These are phyloP conservation scores for Lenwebbia sp. DNA, from an alignment of 345 rosid species.

Conservation along the genomic window DNA sequence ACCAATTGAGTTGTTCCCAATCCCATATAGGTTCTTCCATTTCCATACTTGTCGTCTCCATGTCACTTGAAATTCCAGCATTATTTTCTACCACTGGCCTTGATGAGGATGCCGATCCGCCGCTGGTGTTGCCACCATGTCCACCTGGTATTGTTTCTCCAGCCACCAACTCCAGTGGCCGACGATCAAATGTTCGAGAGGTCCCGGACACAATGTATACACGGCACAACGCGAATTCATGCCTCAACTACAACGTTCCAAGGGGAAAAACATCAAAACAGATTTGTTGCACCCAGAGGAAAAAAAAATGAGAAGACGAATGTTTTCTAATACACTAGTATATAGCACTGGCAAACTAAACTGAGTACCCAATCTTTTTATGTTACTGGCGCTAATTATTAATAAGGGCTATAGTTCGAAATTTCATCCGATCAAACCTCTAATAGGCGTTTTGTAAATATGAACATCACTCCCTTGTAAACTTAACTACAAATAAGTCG, in stretches of 20 bases:
- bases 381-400: not conserved
- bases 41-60: not conserved
- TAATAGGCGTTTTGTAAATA: not conserved
- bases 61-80: not conserved
- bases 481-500: not conserved
- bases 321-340: not conserved
- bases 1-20: conserved; percentile 48
- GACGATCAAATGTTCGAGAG: conserved; percentile 72
- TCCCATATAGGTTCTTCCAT: conserved; percentile 27
- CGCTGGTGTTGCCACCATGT: conserved; percentile 3
- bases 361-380: not conserved
- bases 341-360: not conserved
- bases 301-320: not conserved
- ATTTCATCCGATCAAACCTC: not conserved
- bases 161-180: conserved; percentile 39
- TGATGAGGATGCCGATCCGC: not conserved
- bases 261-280: not conserved
- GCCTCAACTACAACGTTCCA: conserved; percentile 22
- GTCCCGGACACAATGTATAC: conserved; percentile 58
- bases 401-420: not conserved
- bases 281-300: conserved; percentile 7
- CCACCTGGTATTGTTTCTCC: conserved; percentile 3
- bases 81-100: not conserved
- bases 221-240: conserved; percentile 70
- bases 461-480: not conserved